Percentiles rank a stretch among this genome's conserved stretches.
Evolutionary conservation across 1,284 basidiomycete genomes (phyloP).

Genomic region (Cystobasidium slooffiae): DNA sequence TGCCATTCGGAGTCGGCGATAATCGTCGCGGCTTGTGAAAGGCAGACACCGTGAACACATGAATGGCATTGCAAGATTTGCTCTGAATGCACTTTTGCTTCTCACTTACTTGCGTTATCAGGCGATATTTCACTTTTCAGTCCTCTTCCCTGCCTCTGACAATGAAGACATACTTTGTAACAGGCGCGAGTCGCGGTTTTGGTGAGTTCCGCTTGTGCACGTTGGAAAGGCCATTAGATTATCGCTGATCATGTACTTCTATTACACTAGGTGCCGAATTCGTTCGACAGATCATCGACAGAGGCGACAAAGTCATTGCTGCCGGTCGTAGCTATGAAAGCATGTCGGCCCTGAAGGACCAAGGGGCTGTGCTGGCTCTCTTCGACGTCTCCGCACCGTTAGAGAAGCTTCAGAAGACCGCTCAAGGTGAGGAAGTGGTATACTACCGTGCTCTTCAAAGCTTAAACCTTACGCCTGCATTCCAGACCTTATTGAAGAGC

Average conservation of each 20-base stretch:
- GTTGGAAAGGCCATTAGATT: background rate
- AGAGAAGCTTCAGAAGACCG: background rate
- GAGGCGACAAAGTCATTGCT: constrained; percentile 22
- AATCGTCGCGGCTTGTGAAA: too few species aligned
- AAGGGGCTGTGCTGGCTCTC: background rate
- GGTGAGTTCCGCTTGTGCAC: background rate
- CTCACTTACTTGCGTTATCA: too few species aligned
- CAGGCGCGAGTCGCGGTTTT: background rate
- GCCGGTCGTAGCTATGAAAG: background rate
- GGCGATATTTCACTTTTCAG: too few species aligned
- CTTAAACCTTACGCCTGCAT: background rate
- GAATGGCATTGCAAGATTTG: too few species aligned
- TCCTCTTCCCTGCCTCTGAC: too few species aligned
- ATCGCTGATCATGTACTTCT: background rate
- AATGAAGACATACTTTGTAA: constrained; percentile 7
- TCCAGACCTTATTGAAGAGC: constrained; percentile 1
- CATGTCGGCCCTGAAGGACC: background rate
- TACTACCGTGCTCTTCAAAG: background rate
- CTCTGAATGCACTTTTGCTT: too few species aligned
- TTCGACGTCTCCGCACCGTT: constrained; percentile 1
- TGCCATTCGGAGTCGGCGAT: too few species aligned
- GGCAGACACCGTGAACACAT: too few species aligned
- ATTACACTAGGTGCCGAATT: background rate
- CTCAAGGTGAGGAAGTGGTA: background rate
- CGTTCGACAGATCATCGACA: background rate